Percentiles rank a stretch among this genome's conserved stretches.
phyloP scores from a whole-genome alignment of 371 early-diverging fungal species.

The Mucor racemosus region DNA sequence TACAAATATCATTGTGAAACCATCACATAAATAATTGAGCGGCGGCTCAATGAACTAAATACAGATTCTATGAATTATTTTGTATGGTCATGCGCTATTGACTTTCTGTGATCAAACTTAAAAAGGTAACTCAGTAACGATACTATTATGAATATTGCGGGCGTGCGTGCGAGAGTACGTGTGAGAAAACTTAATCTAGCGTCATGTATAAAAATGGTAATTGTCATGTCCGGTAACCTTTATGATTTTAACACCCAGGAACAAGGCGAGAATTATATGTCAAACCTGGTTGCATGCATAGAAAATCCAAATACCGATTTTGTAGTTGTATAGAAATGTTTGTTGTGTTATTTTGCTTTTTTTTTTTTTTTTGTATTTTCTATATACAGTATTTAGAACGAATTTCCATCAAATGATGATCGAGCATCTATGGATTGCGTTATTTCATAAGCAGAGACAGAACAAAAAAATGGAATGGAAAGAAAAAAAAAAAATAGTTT shows the following conservation, averaged over 20 bases:
- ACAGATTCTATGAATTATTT: neutral
- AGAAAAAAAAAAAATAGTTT: neutral
- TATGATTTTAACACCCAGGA: no score
- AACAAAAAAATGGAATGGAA: neutral
- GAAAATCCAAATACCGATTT: neutral
- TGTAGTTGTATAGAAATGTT: no score
- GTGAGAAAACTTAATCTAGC: neutral
- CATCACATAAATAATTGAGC: neutral
- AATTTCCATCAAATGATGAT: neutral
- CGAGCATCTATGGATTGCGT: neutral
- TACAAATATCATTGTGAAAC: neutral
- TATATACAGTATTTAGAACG: neutral
- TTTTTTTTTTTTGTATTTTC: neutral
- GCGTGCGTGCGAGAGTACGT: neutral
- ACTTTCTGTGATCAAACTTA: neutral
- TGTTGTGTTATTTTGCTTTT: no score
- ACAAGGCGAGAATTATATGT: neutral
- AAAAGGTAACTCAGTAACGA: constrained; percentile 1
- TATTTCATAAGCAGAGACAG: neutral
- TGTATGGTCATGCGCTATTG: constrained; percentile 2
- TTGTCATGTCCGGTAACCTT: neutral
- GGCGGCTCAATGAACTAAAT: neutral
- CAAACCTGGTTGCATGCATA: neutral
- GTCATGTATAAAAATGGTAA: neutral
- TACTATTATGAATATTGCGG: no score